These are phyloP conservation scores for Calonectria pseudoturangicola DNA, from an alignment of 2,329 filamentous ascomycete species.

Conservation along the genomic window DNA sequence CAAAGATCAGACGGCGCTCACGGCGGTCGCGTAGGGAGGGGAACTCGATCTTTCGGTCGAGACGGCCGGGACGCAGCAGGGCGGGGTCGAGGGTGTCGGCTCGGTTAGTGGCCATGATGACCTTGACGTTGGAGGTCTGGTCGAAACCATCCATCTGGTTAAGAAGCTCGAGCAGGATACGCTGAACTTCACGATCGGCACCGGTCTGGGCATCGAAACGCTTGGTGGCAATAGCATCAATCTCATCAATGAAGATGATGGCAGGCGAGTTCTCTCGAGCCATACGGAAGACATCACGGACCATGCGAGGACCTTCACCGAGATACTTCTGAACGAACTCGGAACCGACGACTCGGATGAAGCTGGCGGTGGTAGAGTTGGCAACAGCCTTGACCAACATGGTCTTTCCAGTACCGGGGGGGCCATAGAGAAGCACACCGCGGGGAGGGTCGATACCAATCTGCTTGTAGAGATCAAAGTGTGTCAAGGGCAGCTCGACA, in stretches of 20 bases:
- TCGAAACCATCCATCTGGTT: slow-evolving; percentile 99
- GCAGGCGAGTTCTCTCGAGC: slow-evolving; percentile 97
- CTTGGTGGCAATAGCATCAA: slow-evolving; percentile 98
- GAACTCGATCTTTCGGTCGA: slow-evolving; percentile 99
- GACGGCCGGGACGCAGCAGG: slow-evolving; percentile 92
- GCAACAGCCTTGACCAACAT: slow-evolving; percentile 99
- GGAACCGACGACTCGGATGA: slow-evolving; percentile 97
- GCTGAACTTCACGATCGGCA: slow-evolving; percentile 97
- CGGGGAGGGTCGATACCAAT: slow-evolving; percentile 99
- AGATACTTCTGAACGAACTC: slow-evolving; percentile 99
- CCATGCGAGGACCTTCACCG: slow-evolving; percentile 98
- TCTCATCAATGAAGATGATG: slow-evolving; percentile 99
- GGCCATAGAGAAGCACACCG: slow-evolving; percentile 96
- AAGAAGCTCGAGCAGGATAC: slow-evolving; percentile 96
- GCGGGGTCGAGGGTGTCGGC: slow-evolving; percentile 98
- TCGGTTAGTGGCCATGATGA: slow-evolving; percentile 99
- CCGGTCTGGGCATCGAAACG: slow-evolving; percentile 99
- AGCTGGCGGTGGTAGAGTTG: slow-evolving; percentile 97
- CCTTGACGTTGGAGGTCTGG: slow-evolving; percentile 98
- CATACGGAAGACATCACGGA: slow-evolving; percentile 99
- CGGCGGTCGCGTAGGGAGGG: slow-evolving; percentile 94
- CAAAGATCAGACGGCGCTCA: slow-evolving; percentile 96
- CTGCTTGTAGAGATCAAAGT: slow-evolving; percentile 99
- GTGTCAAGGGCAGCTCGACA: slow-evolving; percentile 95
- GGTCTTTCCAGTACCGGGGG: slow-evolving; percentile 96